phyloP scores from a whole-genome alignment of 768 basidiomycete species.

The Phylloporus arenicola region DNA sequence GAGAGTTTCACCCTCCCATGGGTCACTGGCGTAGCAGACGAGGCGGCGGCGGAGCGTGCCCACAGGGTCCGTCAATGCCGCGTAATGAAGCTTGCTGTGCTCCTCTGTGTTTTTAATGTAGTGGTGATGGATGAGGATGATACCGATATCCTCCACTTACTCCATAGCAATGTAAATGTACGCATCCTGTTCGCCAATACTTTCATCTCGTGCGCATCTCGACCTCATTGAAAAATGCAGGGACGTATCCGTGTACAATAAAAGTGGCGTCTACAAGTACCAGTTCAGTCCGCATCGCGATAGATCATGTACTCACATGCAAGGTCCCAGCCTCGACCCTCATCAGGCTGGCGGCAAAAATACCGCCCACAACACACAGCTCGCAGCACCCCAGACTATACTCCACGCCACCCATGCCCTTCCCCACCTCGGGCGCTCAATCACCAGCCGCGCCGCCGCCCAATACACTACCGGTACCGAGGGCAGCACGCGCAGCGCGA shows the following conservation, averaged over 20 bases:
- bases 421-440: slow-evolving; percentile 45
- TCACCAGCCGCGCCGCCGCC: slow-evolving; percentile 68
- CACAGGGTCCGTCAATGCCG: not conserved
- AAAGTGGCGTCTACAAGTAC: too few species aligned
- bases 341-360: slow-evolving; percentile 88
- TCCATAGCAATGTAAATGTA: too few species aligned
- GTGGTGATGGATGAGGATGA: slow-evolving; percentile 1
- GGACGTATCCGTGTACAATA: too few species aligned
- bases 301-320: too few species aligned
- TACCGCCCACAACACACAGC: slow-evolving; percentile 70
- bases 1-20: not conserved
- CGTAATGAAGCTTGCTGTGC: not conserved
- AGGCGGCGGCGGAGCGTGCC: not conserved
- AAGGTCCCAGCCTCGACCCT: too few species aligned
- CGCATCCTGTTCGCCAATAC: too few species aligned
- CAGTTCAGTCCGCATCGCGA: not conserved
- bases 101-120: not conserved
- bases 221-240: too few species aligned
- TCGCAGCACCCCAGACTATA: slow-evolving; percentile 66
- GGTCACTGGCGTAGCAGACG: not conserved
- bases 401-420: slow-evolving; percentile 74
- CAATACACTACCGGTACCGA: slow-evolving; percentile 81
- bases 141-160: too few species aligned
- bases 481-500: slow-evolving; percentile 69
- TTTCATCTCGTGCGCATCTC: too few species aligned